Conservation (phyloP, 2,329 filamentous ascomycete species). For the Phyllosticta citribraziliensis region DNA sequence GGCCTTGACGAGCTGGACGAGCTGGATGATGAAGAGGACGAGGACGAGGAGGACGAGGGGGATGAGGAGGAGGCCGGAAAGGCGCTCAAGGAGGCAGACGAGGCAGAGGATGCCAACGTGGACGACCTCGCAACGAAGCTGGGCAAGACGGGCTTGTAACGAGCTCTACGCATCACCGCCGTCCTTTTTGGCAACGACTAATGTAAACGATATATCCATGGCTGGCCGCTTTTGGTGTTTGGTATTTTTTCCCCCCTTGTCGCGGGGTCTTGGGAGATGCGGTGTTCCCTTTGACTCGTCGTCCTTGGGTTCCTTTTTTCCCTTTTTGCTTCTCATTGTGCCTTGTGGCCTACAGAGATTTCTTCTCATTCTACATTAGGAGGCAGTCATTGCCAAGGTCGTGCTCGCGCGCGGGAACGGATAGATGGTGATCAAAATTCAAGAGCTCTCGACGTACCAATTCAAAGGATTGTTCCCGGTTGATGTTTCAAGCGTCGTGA, state of each 20-base stretch:
- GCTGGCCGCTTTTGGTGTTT: neutral
- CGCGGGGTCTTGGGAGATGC: neutral
- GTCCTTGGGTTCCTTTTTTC: neutral
- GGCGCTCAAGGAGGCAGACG: constrained; percentile 58
- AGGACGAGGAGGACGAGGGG: constrained; percentile 63
- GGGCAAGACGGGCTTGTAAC: constrained; percentile 49
- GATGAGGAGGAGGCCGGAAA: constrained; percentile 56
- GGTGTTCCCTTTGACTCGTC: neutral
- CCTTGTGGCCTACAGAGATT: neutral
- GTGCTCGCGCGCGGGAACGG: neutral
- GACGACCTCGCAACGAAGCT: constrained; percentile 70
- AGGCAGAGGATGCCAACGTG: constrained; percentile 63
- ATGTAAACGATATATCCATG: neutral
- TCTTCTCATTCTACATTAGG: neutral
- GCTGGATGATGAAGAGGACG: constrained; percentile 75
- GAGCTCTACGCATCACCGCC: neutral
- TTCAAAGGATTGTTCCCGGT: neutral
- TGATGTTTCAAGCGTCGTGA: neutral
- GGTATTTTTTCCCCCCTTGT: neutral
- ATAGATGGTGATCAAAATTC: neutral
- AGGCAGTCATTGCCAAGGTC: neutral
- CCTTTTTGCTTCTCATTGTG: neutral
- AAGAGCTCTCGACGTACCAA: neutral
- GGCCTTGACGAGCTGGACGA: constrained; percentile 58
- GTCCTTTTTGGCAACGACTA: neutral